Conservation (phyloP, 2,329 filamentous ascomycete genomes). For the Epicoccum nigrum region DNA sequence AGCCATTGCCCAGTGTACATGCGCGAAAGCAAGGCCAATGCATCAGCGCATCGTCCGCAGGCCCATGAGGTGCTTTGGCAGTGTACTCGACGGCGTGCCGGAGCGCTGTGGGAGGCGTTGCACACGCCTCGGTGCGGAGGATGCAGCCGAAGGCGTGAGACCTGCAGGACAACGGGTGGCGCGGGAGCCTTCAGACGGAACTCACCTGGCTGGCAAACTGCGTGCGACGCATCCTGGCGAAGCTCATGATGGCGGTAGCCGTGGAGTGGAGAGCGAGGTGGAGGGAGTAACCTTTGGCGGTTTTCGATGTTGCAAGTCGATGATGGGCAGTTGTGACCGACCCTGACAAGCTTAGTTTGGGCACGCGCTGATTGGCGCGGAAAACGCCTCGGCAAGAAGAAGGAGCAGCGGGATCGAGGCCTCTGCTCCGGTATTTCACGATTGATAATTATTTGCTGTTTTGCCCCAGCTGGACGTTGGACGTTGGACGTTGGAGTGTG, state of each 20-base stretch:
- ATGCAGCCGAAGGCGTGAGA: slow-evolving; percentile 22
- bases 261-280: slow-evolving; percentile 34
- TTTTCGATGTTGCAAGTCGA: slow-evolving; percentile 33
- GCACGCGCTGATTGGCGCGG: slow-evolving; percentile 34
- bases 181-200: slow-evolving; percentile 19
- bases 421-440: slow-evolving; percentile 35
- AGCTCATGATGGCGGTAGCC: slow-evolving; percentile 46
- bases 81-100: slow-evolving; percentile 13
- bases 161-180: slow-evolving; percentile 17
- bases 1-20: slow-evolving; percentile 34
- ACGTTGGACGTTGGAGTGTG: slow-evolving; percentile 5
- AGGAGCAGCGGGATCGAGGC: slow-evolving; percentile 20
- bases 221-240: slow-evolving; percentile 48
- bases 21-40: background rate
- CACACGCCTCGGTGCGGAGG: slow-evolving; percentile 37
- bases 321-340: slow-evolving; percentile 26
- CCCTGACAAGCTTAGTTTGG: slow-evolving; percentile 28
- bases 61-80: slow-evolving; percentile 2
- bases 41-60: background rate
- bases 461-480: slow-evolving; percentile 17
- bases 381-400: slow-evolving; percentile 32
- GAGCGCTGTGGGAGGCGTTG: slow-evolving; percentile 29
- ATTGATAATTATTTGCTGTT: slow-evolving; percentile 9
- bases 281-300: slow-evolving; percentile 29
- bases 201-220: slow-evolving; percentile 49